Evolutionary conservation across 1,284 basidiomycete genomes (phyloP), one percentile per base, ranked within the genome.

Genomic region (Heterobasidion annosum): DNA sequence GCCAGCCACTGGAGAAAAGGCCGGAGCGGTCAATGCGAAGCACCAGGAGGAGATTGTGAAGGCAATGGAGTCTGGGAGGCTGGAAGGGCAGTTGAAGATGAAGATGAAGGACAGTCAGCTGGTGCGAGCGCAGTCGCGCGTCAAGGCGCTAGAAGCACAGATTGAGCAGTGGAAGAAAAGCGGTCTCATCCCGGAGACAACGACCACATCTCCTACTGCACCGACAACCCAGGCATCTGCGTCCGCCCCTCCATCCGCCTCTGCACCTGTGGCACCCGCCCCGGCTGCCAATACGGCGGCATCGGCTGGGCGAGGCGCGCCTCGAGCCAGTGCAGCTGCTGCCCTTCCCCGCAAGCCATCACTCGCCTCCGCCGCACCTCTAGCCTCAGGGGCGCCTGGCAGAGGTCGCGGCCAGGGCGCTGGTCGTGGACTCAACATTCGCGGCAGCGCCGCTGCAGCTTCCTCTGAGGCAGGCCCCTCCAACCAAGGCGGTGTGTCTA

Each of bases 41-140:
- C 78, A 79, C 19, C 69, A 73, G 8, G 72, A 78, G 37, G 83
- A 85, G 51, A 76, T 87, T 40, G 73, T 74, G 4, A 72, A 77
- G 2, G 86, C 86, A 1, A 74, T 84, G 12, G 87, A 89, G 48
- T 70, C 77, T 3, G 87, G 86, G 2, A 72, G 87, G 51, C 72
- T 76, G 68, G 86, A 89, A 59, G 72, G 75, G 50, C 69, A 63
- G 1, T 72, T 78, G 18, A 87, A 85, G 68, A 64, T 71, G 43
- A 86, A 82, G 64, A 59, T 90, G 50, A 89, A 88, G 68, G 87
- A 90, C 59, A 68, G 71, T 2, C 83, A 85, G 61, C 70, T 89
- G 15, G 71, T 81, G 34, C 77, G 73, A 48, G 70, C 78, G 12
- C 81, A 85, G 62, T 69, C 68, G 54, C 78, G 73, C 56, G 68